Evolutionary conservation across 2,329 filamentous ascomycete genomes (phyloP).

Genomic region (Nemania sp.): DNA sequence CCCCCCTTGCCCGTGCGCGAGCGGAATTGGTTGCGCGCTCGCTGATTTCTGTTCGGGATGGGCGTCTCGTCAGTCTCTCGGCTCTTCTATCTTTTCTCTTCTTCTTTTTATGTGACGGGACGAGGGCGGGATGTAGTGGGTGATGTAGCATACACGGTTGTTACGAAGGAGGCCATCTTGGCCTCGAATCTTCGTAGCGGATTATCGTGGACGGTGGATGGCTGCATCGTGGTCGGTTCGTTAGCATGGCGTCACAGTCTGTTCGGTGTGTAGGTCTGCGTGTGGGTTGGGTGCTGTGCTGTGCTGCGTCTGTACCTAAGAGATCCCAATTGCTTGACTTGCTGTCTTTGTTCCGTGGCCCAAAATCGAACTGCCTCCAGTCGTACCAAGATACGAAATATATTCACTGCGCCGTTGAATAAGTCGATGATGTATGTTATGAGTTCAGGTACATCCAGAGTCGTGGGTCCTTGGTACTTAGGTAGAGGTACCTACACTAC

Average conservation of each 20-base stretch:
- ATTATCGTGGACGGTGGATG: conserved; percentile 22
- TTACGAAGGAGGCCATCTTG: conserved; percentile 78
- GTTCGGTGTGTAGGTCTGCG: neutral
- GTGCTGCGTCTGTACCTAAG: conserved; percentile 4
- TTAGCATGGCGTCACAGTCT: conserved; percentile 30
- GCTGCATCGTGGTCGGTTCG: conserved; percentile 30
- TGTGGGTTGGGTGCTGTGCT: too few species aligned
- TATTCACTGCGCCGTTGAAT: neutral
- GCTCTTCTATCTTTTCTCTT: neutral
- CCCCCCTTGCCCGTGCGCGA: conserved; percentile 85
- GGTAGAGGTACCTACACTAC: too few species aligned
- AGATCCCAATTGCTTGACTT: conserved; percentile 7
- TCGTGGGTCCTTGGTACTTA: too few species aligned
- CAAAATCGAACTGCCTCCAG: too few species aligned
- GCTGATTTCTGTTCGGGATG: conserved; percentile 70
- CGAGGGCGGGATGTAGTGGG: conserved; percentile 17
- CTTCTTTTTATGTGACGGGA: neutral
- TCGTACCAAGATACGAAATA: conserved; percentile 9
- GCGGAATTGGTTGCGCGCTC: conserved; percentile 88
- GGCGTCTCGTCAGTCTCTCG: conserved; percentile 3
- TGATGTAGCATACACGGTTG: conserved; percentile 55
- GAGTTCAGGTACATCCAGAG: conserved; percentile 4
- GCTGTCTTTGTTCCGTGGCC: neutral
- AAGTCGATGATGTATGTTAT: conserved; percentile 21
- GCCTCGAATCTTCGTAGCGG: conserved; percentile 30